Percentiles rank a stretch among this genome's conserved stretches.
Evolutionary conservation across 2,329 filamentous ascomycete genomes (phyloP).

Genomic region (Xylaria sp.): DNA sequence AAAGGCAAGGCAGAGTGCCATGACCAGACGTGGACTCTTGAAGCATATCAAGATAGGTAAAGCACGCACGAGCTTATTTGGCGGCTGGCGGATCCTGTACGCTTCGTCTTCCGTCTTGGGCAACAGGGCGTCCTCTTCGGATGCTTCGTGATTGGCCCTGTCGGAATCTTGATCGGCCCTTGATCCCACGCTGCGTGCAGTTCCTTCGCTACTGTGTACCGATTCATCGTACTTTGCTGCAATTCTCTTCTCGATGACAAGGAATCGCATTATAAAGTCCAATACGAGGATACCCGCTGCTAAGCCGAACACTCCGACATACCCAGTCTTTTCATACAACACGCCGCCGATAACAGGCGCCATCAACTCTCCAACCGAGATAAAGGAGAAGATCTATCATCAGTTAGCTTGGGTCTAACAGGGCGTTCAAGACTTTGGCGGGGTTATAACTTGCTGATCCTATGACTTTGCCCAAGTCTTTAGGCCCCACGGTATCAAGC

Average conservation of each 20-base stretch:
- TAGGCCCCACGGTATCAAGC: constrained; percentile 65
- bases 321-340: constrained; percentile 68
- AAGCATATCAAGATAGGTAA: constrained; percentile 61
- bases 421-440: neutral
- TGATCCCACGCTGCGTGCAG: constrained; percentile 36
- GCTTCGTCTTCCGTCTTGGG: constrained; percentile 49
- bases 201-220: constrained; percentile 40
- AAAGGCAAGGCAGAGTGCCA: constrained; percentile 54
- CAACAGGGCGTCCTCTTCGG: constrained; percentile 55
- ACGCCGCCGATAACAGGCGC: constrained; percentile 70
- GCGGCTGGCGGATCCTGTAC: constrained; percentile 58
- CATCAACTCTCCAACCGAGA: constrained; percentile 66
- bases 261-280: constrained; percentile 69
- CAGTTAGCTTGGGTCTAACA: neutral
- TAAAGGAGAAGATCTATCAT: constrained; percentile 65
- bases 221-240: constrained; percentile 57
- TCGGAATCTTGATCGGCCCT: constrained; percentile 27
- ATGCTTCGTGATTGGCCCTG: constrained; percentile 43
- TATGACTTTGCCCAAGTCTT: constrained; percentile 70
- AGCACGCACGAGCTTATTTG: constrained; percentile 52
- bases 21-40: constrained; percentile 54
- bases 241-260: constrained; percentile 72
- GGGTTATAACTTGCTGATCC: constrained; percentile 56
- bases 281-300: constrained; percentile 64
- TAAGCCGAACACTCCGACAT: constrained; percentile 68